A percentile compares a stretch with the other conserved stretches of the same genome.
Conservation (phyloP, 257 asterid species). For the Henckelia pumila region DNA sequence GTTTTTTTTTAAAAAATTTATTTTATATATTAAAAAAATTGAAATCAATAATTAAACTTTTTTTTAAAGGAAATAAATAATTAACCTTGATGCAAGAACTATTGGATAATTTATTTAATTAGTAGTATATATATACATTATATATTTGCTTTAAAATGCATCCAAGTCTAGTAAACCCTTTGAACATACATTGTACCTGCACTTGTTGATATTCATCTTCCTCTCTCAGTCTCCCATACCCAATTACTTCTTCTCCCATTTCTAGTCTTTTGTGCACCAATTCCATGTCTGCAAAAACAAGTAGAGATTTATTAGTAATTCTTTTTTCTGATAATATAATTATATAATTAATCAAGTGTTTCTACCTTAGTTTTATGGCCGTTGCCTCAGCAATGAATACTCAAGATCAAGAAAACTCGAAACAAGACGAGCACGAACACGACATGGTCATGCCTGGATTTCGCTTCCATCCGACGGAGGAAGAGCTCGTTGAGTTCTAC, state of each 20-base stretch:
- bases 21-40: no score
- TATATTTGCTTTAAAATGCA: no score
- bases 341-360: background rate
- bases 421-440: conserved; percentile 63
- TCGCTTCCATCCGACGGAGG: conserved; percentile 96
- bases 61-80: no score
- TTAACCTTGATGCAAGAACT: no score
- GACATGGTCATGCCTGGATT: conserved; percentile 97
- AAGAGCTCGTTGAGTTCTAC: conserved; percentile 95
- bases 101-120: no score
- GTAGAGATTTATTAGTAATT: background rate
- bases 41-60: no score
- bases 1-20: no score
- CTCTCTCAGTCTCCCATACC: no score
- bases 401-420: conserved; percentile 22
- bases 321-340: background rate
- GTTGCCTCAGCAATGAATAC: conserved; percentile 58
- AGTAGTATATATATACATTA: no score
- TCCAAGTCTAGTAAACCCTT: background rate
- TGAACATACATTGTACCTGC: background rate
- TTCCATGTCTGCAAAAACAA: background rate
- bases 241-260: background rate
- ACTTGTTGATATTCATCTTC: no score
- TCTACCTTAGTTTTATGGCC: conserved; percentile 52
- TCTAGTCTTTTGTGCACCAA: background rate